phyloP scores from a whole-genome alignment of 257 asterid genomes.

The Forsythia suspensa region DNA sequence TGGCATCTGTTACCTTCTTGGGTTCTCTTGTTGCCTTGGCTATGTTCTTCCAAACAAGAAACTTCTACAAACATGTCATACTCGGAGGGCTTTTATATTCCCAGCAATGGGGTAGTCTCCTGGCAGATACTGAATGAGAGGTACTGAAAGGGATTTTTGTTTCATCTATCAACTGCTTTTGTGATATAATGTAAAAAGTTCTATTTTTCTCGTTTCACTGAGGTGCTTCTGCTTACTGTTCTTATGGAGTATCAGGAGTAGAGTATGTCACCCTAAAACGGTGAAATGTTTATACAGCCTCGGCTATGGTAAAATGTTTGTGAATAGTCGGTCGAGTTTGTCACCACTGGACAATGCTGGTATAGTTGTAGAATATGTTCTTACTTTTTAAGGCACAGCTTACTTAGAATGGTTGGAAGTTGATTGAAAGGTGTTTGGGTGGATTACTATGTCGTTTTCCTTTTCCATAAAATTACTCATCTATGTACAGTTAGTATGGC shows the following conservation, averaged over 20 bases:
- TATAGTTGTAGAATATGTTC: background rate
- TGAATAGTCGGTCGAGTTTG: background rate
- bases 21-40: slow-evolving; percentile 73
- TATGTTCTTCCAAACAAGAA: slow-evolving; percentile 63
- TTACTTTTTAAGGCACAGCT: no score
- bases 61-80: slow-evolving; percentile 53
- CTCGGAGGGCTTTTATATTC: slow-evolving; percentile 38
- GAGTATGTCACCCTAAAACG: no score
- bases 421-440: no score
- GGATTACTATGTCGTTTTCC: no score
- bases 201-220: background rate
- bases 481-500: no score
- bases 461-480: no score
- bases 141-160: background rate
- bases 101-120: slow-evolving; percentile 25
- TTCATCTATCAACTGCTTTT: background rate
- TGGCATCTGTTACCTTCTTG: slow-evolving; percentile 59
- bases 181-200: background rate
- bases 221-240: background rate
- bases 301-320: background rate
- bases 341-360: background rate
- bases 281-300: no score
- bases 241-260: background rate
- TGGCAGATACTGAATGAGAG: slow-evolving; percentile 29
- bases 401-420: no score